Base-by-base conservation (phyloP, 331 rosid genomes). In the Pyrus hybrid region DNA sequence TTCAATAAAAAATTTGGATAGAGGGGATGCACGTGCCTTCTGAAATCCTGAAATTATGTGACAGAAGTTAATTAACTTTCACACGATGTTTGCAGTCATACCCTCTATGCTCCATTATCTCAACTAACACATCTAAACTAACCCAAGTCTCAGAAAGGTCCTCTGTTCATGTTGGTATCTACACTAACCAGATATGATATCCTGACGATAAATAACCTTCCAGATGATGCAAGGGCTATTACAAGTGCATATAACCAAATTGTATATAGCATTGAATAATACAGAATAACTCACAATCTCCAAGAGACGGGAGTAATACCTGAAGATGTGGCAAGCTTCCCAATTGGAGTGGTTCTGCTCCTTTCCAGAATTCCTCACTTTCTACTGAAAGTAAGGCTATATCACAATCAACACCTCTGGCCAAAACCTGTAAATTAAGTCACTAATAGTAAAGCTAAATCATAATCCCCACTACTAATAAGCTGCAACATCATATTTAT, bases 381-480 rank as follows among this genome's bases (percentile, higher is more conserved):
- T 92, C 99, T 76, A 94, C 99, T 51, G 97, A 86, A 78, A 94
- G 96, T 88, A 94, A 87, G 76, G 99, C 99, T 87, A 94, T 85
- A 83, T 94, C 99, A 80, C 97, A 94, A 78, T 93, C 93, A 82
- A 89, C 86, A 76, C 91, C 97, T 87, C 91, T 92, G 71, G 97
- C 97, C 78, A 94, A 85, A 84, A 94, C 99, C 99, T 94, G 90
- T 80, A 79, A 67, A 81, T 80, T 68, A 70, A 74, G 78, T 85
- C 88, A 84, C 76, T 72, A 37, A 77, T 67, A 80, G 80, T 67
- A 75, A 85, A 72, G 82, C 68, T 60, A 60, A 20, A 72, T 37
- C 57, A 72, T 49, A 72, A 72, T 60, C 41, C 53, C 21, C 54
- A 58, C 57, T 9, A 60, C 41, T 22, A 33, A 22, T 73, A 79